These are phyloP conservation scores for Exutisphaerella laricina DNA, from an alignment of 2,329 filamentous ascomycete genomes.

Conservation along the genomic window DNA sequence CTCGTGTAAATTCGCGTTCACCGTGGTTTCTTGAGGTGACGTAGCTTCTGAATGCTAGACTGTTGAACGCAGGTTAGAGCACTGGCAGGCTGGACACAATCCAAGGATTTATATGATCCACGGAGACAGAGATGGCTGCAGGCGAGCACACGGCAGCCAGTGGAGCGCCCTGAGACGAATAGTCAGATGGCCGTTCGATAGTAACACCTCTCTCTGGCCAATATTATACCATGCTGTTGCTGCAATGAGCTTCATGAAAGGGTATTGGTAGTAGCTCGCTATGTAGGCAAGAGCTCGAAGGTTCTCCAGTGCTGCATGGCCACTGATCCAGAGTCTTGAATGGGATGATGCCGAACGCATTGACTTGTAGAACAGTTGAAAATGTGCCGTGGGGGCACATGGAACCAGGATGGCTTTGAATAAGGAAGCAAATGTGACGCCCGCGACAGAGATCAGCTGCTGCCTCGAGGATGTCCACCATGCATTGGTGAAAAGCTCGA, in stretches of 20 bases:
- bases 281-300: constrained; percentile 6
- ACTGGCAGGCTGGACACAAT: no score
- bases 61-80: no score
- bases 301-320: constrained; percentile 11
- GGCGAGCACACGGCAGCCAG: constrained; percentile 13
- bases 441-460: constrained; percentile 12
- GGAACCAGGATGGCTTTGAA: constrained; percentile 14
- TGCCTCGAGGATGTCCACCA: constrained; percentile 14
- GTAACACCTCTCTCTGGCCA: background rate
- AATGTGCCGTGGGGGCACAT: constrained; percentile 14
- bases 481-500: constrained; percentile 2
- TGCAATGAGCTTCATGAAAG: constrained; percentile 9
- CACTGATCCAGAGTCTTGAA: constrained; percentile 12
- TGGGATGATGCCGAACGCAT: constrained; percentile 1
- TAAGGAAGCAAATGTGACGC: constrained; percentile 17
- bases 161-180: constrained; percentile 5
- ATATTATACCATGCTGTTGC: constrained; percentile 12
- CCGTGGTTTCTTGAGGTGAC: no score
- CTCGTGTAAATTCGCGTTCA: no score
- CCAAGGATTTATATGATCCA: constrained; percentile 11
- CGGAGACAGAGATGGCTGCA: constrained; percentile 7
- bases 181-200: background rate
- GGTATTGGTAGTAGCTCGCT: constrained; percentile 9
- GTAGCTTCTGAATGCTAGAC: no score
- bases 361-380: constrained; percentile 13